Evolutionary conservation across 2,329 filamentous ascomycete species (phyloP).

Genomic region (Pleomassaria siparia): DNA sequence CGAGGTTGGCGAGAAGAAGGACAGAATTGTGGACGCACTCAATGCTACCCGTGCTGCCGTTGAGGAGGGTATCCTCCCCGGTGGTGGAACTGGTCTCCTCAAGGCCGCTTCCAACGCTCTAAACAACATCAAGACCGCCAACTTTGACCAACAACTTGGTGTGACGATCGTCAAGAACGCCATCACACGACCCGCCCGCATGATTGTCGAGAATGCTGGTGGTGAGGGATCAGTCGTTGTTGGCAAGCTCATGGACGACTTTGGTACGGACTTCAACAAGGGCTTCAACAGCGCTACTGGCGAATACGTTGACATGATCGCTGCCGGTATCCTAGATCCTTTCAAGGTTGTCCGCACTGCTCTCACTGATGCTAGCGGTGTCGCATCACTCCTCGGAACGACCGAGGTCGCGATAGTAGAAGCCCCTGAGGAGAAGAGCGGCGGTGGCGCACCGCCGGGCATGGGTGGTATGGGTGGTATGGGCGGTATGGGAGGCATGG

Average conservation of each 20-base stretch:
- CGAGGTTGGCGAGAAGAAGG: slow-evolving; percentile 99
- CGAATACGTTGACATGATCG: slow-evolving; percentile 99
- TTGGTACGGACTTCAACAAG: slow-evolving; percentile 90
- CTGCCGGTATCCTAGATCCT: slow-evolving; percentile 93
- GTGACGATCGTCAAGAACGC: slow-evolving; percentile 97
- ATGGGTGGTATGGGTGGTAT: slow-evolving; percentile 65
- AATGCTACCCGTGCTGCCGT: slow-evolving; percentile 98
- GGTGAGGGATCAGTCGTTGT: slow-evolving; percentile 94
- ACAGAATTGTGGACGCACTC: slow-evolving; percentile 96
- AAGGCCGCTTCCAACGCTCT: slow-evolving; percentile 94
- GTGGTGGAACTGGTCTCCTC: slow-evolving; percentile 95
- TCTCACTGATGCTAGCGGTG: slow-evolving; percentile 90
- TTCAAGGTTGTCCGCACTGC: slow-evolving; percentile 99
- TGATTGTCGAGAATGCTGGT: slow-evolving; percentile 96
- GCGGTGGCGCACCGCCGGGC: slow-evolving; percentile 50
- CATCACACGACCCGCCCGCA: slow-evolving; percentile 91
- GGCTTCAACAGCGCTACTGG: slow-evolving; percentile 96
- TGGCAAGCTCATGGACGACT: slow-evolving; percentile 97
- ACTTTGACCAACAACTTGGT: slow-evolving; percentile 99
- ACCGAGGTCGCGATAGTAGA: slow-evolving; percentile 98
- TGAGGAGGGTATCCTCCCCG: slow-evolving; percentile 97
- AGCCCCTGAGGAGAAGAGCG: slow-evolving; percentile 87
- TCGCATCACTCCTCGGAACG: slow-evolving; percentile 94
- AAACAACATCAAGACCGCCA: slow-evolving; percentile 76
- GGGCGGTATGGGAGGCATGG: slow-evolving; percentile 62